Percentiles rank a stretch among this genome's conserved stretches.
Evolutionary conservation across 257 asterid genomes (phyloP).

Genomic region (Eustoma russellianum): DNA sequence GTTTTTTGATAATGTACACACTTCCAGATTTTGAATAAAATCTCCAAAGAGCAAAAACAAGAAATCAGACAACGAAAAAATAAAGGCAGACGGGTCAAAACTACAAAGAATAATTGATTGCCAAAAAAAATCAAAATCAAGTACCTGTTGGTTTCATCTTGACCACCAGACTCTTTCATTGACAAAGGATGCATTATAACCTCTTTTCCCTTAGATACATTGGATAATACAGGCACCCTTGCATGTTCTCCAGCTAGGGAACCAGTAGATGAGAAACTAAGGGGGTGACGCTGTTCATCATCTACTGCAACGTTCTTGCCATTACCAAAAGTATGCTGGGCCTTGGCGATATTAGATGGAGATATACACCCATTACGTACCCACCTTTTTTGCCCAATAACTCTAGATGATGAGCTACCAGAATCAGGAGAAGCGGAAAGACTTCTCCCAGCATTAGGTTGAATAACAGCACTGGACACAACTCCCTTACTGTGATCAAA

Average conservation of each 20-base stretch:
- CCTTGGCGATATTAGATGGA: slow-evolving; percentile 64
- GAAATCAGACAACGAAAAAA: no score
- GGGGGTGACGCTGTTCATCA: slow-evolving; percentile 13
- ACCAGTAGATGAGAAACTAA: slow-evolving; percentile 6
- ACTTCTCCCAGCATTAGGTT: slow-evolving; percentile 23
- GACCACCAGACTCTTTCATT: slow-evolving; percentile 23
- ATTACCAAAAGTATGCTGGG: slow-evolving; percentile 36
- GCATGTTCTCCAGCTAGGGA: no score
- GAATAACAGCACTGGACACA: slow-evolving; percentile 15
- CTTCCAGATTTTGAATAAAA: no score
- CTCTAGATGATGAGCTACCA: slow-evolving; percentile 25
- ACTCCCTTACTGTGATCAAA: slow-evolving; percentile 18
- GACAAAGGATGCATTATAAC: slow-evolving; percentile 34
- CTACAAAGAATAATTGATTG: neutral
- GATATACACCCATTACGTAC: slow-evolving; percentile 91
- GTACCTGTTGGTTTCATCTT: slow-evolving; percentile 41
- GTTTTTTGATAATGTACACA: no score
- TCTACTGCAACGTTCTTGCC: slow-evolving; percentile 19
- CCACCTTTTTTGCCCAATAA: slow-evolving; percentile 54
- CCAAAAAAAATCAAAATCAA: neutral
- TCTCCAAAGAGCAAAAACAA: no score
- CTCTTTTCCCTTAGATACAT: slow-evolving; percentile 64
- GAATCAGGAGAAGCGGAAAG: slow-evolving; percentile 22
- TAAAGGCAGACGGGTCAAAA: neutral
- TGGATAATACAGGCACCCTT: slow-evolving; percentile 13